Conservation (phyloP, 768 basidiomycete genomes). For the Calocera cornea region DNA sequence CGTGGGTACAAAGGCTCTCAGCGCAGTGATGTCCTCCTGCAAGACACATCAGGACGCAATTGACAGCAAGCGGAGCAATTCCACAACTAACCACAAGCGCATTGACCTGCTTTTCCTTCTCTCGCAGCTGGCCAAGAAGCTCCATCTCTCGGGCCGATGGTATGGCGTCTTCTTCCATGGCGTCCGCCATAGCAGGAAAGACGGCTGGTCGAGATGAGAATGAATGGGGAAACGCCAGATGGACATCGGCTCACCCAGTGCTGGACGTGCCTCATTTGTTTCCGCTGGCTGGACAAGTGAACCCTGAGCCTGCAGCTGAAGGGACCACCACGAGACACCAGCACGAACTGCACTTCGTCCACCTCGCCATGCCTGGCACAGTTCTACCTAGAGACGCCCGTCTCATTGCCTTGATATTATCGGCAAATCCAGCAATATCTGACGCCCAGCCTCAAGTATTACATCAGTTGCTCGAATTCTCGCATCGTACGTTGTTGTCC, state of each 20-base stretch:
- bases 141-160: slow-evolving; percentile 67
- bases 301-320: neutral
- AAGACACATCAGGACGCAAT: slow-evolving; percentile 12
- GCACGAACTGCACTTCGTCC: neutral
- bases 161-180: slow-evolving; percentile 20
- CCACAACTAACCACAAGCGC: slow-evolving; percentile 50
- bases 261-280: neutral
- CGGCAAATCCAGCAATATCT: slow-evolving; percentile 70
- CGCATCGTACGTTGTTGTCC: slow-evolving; percentile 36
- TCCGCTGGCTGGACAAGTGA: neutral
- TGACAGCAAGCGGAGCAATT: neutral
- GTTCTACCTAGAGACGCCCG: slow-evolving; percentile 65
- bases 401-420: slow-evolving; percentile 68
- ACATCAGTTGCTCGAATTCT: slow-evolving; percentile 76
- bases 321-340: neutral
- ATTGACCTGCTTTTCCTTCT: slow-evolving; percentile 56
- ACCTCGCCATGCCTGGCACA: neutral
- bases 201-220: neutral
- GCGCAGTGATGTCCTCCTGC: slow-evolving; percentile 59
- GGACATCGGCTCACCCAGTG: neutral
- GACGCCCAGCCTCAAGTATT: slow-evolving; percentile 78
- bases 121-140: slow-evolving; percentile 62
- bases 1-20: slow-evolving; percentile 44
- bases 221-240: neutral
- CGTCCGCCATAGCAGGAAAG: neutral